A percentile compares a stretch with the other conserved stretches of the same genome.
phyloP scores from a whole-genome alignment of 169 alveolate genomes.

The Cryptosporidium tyzzeri region DNA sequence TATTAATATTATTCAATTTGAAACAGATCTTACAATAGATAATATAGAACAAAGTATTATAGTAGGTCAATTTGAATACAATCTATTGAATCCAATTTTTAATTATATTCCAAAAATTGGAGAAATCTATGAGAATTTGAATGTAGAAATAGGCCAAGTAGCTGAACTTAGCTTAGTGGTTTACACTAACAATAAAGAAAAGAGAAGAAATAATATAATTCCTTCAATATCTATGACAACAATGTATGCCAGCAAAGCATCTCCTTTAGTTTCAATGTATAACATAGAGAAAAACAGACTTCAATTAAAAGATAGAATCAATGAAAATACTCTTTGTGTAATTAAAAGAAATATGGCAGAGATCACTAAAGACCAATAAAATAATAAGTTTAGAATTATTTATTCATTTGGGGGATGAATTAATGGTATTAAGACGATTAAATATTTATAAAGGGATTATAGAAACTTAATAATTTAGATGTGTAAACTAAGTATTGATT shows the following conservation, averaged over 20 bases:
- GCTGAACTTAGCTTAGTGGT: conserved; percentile 48
- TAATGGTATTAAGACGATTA: not conserved
- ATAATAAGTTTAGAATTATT: not conserved
- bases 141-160: not conserved
- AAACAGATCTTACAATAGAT: not conserved
- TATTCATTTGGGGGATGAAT: not conserved
- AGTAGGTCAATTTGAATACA: conserved; percentile 41
- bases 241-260: conserved; percentile 61
- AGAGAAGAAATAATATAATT: not conserved
- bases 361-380: conserved; percentile 26
- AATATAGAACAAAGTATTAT: not conserved
- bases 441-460: not conserved
- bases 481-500: not conserved
- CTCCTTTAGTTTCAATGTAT: conserved; percentile 47
- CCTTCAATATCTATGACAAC: conserved; percentile 29
- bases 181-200: not conserved
- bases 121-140: not conserved
- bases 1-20: conserved; percentile 38
- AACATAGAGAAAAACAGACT: conserved; percentile 23
- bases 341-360: conserved; percentile 58
- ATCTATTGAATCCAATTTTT: conserved; percentile 43
- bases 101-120: conserved; percentile 7
- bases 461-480: not conserved
- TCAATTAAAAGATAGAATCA: conserved; percentile 2
- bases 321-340: conserved; percentile 28